Evolutionary conservation across 208 protist genomes (phyloP), one percentile per base, ranked within the genome.

Genomic region (Giardia duodenalis): DNA sequence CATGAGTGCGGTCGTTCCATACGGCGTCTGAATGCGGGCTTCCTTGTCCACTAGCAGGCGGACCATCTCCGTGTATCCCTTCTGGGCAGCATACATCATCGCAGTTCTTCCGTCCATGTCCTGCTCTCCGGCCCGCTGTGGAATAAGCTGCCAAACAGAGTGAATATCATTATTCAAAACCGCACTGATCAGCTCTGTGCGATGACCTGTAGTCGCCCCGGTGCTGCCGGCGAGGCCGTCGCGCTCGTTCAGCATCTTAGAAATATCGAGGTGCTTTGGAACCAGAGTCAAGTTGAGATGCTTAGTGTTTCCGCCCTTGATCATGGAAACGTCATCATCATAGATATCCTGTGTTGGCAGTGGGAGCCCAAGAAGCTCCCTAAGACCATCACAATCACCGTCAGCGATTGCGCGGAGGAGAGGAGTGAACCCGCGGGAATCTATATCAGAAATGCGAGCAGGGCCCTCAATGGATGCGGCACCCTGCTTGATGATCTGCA

Each of bases 31-130:
- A 30, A 76, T 76, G 30, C 57, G 57, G 19, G 57, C 57, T 30
- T 76, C 57, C 57, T 76, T 76, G 30, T 76, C 57, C 19, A 76
- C 57, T 10, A 76, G 57, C 10, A 76, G 10, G 57, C 57, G 57
- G 30, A 76, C 57, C 19, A 76, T 76, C 57, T 76, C 57, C 57
- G 57, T 76, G 57, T 76, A 76, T 30, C 57, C 57, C 57, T 76
- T 76, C 57, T 76, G 57, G 57, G 57, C 57, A 39, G 57, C 57
- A 76, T 76, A 30, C 57, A 76, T 76, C 57, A 76, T 76, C 57
- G 57, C 57, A 30, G 57, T 76, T 76, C 57, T 10, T 30, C 57
- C 57, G 57, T 76, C 57, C 19, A 76, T 30, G 57, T 76, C 57
- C 57, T 76, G 57, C 10, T 39, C 19, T 30, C 57, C 57, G 10